phyloP scores from a whole-genome alignment of 2,329 filamentous ascomycete genomes.

The Colletotrichum spinosum region DNA sequence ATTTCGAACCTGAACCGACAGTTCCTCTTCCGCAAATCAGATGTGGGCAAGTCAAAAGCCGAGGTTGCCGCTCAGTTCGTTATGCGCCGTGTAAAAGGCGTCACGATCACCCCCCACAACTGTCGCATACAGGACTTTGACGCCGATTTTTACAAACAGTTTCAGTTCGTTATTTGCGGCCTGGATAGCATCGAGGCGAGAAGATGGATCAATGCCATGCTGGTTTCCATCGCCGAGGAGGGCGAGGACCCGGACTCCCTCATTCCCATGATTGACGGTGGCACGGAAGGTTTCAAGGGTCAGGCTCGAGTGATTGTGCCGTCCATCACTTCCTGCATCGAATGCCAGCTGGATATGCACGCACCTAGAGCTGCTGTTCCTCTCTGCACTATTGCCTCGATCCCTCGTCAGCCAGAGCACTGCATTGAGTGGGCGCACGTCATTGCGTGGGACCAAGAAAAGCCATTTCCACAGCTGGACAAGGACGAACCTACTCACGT shows the following conservation, averaged over 20 bases:
- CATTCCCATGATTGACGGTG: constrained; percentile 95
- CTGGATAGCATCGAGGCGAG: constrained; percentile 96
- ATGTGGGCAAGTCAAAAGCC: constrained; percentile 94
- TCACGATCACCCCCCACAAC: constrained; percentile 93
- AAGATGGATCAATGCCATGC: constrained; percentile 97
- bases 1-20: constrained; percentile 98
- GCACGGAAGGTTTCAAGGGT: constrained; percentile 98
- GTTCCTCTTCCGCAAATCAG: constrained; percentile 91
- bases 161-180: constrained; percentile 92
- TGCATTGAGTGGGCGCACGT: constrained; percentile 99
- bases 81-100: constrained; percentile 87
- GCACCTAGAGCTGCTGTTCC: constrained; percentile 97
- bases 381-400: constrained; percentile 94
- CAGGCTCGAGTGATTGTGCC: constrained; percentile 94
- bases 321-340: constrained; percentile 93
- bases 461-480: constrained; percentile 86
- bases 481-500: constrained; percentile 98
- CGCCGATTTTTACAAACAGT: constrained; percentile 96
- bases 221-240: constrained; percentile 89
- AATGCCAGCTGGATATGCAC: constrained; percentile 98
- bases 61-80: constrained; percentile 94
- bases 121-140: constrained; percentile 97
- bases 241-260: constrained; percentile 81
- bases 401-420: constrained; percentile 96
- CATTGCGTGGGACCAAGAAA: constrained; percentile 93